Conservation (phyloP, 2,329 filamentous ascomycete species). For the Microascus cirrosus region DNA sequence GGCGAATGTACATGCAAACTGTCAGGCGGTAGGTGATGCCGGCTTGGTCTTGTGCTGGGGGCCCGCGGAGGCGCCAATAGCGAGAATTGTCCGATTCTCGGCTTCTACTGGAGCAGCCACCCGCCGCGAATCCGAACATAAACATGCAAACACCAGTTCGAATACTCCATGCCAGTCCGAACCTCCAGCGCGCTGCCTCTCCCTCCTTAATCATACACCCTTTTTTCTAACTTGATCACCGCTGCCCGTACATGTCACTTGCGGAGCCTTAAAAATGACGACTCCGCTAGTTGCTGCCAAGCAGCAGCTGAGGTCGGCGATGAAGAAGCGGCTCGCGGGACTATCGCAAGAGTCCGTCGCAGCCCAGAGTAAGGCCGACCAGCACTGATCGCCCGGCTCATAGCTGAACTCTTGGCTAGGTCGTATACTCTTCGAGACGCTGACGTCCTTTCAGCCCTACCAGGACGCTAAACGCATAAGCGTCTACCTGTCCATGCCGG, state of each 20-base stretch:
- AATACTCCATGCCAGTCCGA: background rate
- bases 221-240: background rate
- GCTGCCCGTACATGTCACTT: background rate
- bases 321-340: slow-evolving; percentile 54
- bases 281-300: slow-evolving; percentile 55
- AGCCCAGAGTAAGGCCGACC: slow-evolving; percentile 53
- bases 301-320: slow-evolving; percentile 58
- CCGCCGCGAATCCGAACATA: background rate
- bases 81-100: too few species aligned
- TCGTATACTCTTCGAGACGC: slow-evolving; percentile 47
- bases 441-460: slow-evolving; percentile 64
- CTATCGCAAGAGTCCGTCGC: slow-evolving; percentile 51
- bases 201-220: background rate
- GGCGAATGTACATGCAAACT: too few species aligned
- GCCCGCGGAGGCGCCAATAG: too few species aligned
- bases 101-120: too few species aligned
- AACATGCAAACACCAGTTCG: background rate
- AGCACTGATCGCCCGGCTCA: background rate
- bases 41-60: too few species aligned
- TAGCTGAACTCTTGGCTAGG: slow-evolving; percentile 34
- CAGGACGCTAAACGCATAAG: slow-evolving; percentile 63
- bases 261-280: slow-evolving; percentile 27
- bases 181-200: background rate
- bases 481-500: slow-evolving; percentile 88
- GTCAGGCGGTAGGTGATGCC: too few species aligned